A percentile compares a stretch with the other conserved stretches of the same genome.
Conservation (phyloP, 2,329 filamentous ascomycete species). For the Daldinia sp. region DNA sequence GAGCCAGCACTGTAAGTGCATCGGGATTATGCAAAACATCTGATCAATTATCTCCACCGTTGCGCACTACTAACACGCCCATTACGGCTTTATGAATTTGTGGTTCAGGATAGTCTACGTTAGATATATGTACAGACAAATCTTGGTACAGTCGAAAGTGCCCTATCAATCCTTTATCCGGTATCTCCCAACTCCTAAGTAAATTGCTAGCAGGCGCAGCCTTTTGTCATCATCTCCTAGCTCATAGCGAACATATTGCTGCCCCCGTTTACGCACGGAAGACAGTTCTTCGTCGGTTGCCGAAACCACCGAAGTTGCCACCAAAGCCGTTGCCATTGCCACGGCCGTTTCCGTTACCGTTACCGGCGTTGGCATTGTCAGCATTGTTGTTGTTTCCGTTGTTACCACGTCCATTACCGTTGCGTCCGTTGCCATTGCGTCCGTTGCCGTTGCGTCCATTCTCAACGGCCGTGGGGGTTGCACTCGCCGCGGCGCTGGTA, state of each 20-base stretch:
- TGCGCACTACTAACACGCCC: background rate
- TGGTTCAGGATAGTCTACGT: slow-evolving; percentile 26
- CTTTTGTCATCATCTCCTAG: slow-evolving; percentile 15
- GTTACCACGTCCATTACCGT: slow-evolving; percentile 27
- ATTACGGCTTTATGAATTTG: slow-evolving; percentile 3
- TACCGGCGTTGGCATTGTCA: slow-evolving; percentile 16
- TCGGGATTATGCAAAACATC: background rate
- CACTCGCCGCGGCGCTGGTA: slow-evolving; percentile 30
- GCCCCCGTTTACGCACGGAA: slow-evolving; percentile 30
- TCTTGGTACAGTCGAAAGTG: slow-evolving; percentile 33
- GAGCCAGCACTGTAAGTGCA: background rate
- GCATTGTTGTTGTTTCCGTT: slow-evolving; percentile 12
- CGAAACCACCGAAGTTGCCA: slow-evolving; percentile 7
- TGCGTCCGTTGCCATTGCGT: slow-evolving; percentile 15
- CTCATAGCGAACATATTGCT: background rate
- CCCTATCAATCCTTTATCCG: slow-evolving; percentile 35
- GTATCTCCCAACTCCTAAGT: slow-evolving; percentile 33
- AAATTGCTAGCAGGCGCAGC: slow-evolving; percentile 28
- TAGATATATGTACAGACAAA: slow-evolving; percentile 39
- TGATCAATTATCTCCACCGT: background rate
- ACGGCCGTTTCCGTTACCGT: slow-evolving; percentile 11
- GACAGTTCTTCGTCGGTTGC: slow-evolving; percentile 37
- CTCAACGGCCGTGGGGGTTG: slow-evolving; percentile 22
- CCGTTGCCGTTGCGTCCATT: background rate
- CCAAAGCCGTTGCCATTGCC: background rate